Evolutionary conservation across 495 filamentous ascomycete species (phyloP).

Genomic region (Eremomyces bilateralis): DNA sequence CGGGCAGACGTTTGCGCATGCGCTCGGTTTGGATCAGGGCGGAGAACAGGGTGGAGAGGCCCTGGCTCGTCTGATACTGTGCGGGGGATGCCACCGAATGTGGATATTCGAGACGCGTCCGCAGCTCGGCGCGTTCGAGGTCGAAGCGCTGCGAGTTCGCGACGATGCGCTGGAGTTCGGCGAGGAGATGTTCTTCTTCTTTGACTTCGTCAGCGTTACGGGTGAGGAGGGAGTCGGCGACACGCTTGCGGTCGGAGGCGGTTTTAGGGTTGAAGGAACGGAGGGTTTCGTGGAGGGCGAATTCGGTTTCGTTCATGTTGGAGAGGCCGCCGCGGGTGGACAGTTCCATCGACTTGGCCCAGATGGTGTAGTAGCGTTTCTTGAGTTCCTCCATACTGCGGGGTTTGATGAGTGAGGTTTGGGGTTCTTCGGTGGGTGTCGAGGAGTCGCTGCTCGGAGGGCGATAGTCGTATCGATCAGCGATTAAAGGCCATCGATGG

Average conservation of each 20-base stretch:
- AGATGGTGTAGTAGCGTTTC: conserved; percentile 68
- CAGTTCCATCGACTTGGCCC: conserved; percentile 51
- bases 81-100: conserved; percentile 27
- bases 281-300: conserved; percentile 60
- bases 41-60: conserved; percentile 56
- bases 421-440: conserved; percentile 11
- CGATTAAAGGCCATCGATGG: conserved; percentile 76
- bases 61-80: conserved; percentile 54
- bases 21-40: conserved; percentile 61
- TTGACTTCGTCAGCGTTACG: conserved; percentile 70
- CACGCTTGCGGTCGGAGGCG: conserved; percentile 60
- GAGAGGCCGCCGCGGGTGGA: conserved; percentile 15
- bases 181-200: conserved; percentile 72
- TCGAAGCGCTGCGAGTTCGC: conserved; percentile 60
- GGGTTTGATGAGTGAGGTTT: conserved; percentile 15
- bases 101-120: conserved; percentile 51
- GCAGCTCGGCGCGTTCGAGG: conserved; percentile 76
- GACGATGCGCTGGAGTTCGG: conserved; percentile 77
- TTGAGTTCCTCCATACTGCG: conserved; percentile 82
- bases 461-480: conserved; percentile 72
- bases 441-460: conserved; percentile 18
- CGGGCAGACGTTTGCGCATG: conserved; percentile 29
- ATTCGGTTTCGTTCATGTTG: conserved; percentile 69
- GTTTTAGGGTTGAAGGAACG: conserved; percentile 58
- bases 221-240: conserved; percentile 54